Evolutionary conservation across 2,329 filamentous ascomycete genomes (phyloP), one percentile per base, ranked within the genome.

Genomic region (Alternaria sp.): DNA sequence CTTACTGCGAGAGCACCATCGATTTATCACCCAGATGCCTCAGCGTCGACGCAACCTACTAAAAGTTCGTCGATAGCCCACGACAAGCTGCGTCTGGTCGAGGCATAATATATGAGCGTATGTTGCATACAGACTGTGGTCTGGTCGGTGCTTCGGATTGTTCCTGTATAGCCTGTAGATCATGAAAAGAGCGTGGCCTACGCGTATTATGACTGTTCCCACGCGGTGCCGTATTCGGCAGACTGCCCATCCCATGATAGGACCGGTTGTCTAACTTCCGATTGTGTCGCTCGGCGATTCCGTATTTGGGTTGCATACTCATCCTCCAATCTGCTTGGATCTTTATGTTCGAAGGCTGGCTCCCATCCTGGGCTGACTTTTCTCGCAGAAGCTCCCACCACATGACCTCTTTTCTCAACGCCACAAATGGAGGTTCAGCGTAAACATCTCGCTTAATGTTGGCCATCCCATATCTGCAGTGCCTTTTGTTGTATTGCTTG

Each of bases 401-500:
- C 4, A 32, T 41, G 4, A 45, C 46, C 40, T 57, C 46, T 10
- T 52, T 36, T n/a, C 43, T 41, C 9, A 59, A 30, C 2, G 51
- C 34, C 5, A 38, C 7, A 10, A 46, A 32, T 10, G 20, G 20
- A 9, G 57, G 20, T 1, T 43, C 57, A 5, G 51, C 36, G 10
- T 59, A 55, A n/a, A 59, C 25, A 4, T 54, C 41, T 34, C 57
- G 43, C 6, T 41, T 36, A 10, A 54, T 53, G 2, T 40, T 55
- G 34, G 51, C 57, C 51, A 49, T 59, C 4, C 45, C 51, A 6
- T 40, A 43, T 45, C 32, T 54, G 38, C 51, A 59, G 9, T 59
- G 16, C 38, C 55, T 49, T 4, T 16, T 11, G 20, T 38, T 40
- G 20, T 44, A 40, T 4, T 44, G 12, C 14, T 49, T 49, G 30